A percentile compares a stretch with the other conserved stretches of the same genome.
Evolutionary conservation across 805 yeast genomes (phyloP).

Genomic region (Lipomyces orientalis): DNA sequence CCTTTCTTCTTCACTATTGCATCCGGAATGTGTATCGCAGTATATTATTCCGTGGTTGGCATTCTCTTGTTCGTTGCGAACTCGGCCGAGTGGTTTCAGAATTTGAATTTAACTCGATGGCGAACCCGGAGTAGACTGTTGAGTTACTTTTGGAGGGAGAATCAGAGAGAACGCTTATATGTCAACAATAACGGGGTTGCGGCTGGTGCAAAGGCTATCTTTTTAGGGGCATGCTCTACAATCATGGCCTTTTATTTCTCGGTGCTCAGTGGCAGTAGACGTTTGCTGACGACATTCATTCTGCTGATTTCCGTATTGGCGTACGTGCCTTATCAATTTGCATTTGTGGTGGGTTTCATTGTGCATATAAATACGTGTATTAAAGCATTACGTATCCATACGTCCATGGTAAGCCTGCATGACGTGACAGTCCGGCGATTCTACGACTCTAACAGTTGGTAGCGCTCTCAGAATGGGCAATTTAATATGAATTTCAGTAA

Average conservation of each 20-base stretch:
- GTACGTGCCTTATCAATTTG: slow-evolving; percentile 82
- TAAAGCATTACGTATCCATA: slow-evolving; percentile 19
- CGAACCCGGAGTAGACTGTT: background rate
- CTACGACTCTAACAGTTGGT: background rate
- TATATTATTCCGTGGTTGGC: slow-evolving; percentile 16
- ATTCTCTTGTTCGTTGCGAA: slow-evolving; percentile 17
- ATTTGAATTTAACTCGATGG: slow-evolving; percentile 1
- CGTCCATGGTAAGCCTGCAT: slow-evolving; percentile 14
- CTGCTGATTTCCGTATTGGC: slow-evolving; percentile 58
- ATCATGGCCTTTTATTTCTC: slow-evolving; percentile 8
- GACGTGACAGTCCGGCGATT: background rate
- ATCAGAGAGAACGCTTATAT: background rate
- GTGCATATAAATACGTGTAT: slow-evolving; percentile 64
- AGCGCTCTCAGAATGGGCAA: slow-evolving; percentile 14
- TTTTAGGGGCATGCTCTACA: slow-evolving; percentile 2
- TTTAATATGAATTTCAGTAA: slow-evolving; percentile 51
- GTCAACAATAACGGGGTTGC: background rate
- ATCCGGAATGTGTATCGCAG: slow-evolving; percentile 50
- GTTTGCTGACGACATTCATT: slow-evolving; percentile 30
- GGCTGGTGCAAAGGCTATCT: background rate
- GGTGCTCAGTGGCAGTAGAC: slow-evolving; percentile 23
- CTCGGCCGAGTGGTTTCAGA: slow-evolving; percentile 9
- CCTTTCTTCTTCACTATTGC: slow-evolving; percentile 59
- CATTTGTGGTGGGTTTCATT: slow-evolving; percentile 62
- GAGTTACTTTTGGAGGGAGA: background rate